A percentile compares a stretch with the other conserved stretches of the same genome.
These are phyloP conservation scores for Alternaria ethzedia DNA, from an alignment of 2,329 filamentous ascomycete genomes.

Conservation along the genomic window DNA sequence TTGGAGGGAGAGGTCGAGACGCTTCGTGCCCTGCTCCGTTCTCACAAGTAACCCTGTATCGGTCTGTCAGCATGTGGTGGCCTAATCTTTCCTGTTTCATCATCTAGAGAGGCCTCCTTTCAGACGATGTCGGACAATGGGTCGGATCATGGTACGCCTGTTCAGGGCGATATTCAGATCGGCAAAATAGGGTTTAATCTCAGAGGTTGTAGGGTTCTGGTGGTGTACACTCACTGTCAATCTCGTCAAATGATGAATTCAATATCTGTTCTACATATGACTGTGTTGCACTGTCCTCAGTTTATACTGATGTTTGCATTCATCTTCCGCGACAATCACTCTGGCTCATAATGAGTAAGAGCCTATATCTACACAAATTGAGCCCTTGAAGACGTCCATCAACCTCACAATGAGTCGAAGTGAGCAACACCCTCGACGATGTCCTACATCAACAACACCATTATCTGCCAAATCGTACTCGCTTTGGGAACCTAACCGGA, in stretches of 20 bases:
- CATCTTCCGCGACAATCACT: neutral
- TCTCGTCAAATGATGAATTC: slow-evolving; percentile 5
- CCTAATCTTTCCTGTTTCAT: slow-evolving; percentile 2
- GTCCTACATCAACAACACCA: neutral
- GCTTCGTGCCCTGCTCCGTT: slow-evolving; percentile 60
- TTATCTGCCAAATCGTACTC: neutral
- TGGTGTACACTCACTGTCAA: slow-evolving; percentile 15
- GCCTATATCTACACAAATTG: neutral
- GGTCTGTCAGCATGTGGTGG: slow-evolving; percentile 20
- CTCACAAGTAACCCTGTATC: slow-evolving; percentile 30
- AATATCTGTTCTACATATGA: slow-evolving; percentile 7
- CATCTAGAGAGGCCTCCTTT: slow-evolving; percentile 16
- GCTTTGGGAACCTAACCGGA: neutral
- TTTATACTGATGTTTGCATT: neutral
- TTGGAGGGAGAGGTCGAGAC: slow-evolving; percentile 70
- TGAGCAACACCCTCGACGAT: neutral
- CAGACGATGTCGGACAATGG: slow-evolving; percentile 41
- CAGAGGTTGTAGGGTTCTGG: slow-evolving; percentile 6
- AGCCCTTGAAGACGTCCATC: neutral
- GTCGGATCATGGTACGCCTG: slow-evolving; percentile 29
- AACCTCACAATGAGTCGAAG: slow-evolving; percentile 10
- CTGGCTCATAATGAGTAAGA: slow-evolving; percentile 5
- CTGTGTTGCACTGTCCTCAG: neutral
- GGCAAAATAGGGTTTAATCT: slow-evolving; percentile 41
- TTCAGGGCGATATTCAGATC: slow-evolving; percentile 33